Evolutionary conservation across 495 filamentous ascomycete species (phyloP), one percentile per base, ranked within the genome.

Genomic region (Penicillium simplicissimum): DNA sequence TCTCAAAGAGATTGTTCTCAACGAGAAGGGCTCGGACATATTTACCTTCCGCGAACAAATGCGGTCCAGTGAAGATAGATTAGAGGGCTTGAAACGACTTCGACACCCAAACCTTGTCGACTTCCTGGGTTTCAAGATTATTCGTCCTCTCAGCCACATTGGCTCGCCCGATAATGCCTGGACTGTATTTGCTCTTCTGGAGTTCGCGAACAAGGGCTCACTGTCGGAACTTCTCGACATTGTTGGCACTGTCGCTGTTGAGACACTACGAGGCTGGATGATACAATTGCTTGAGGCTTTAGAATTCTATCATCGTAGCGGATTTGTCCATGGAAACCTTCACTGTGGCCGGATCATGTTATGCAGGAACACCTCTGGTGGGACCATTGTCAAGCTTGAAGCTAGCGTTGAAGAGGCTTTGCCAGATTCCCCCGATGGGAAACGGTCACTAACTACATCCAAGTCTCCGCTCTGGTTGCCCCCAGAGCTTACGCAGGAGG

Each of bases 221-320:
- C 76, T 98, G 2, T 83, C 87, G 4, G 92, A 97, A 53, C 78
- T 95, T 15, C 80, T 98, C 52, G 89, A 91, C 38, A 82, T 93
- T 52, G 85, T 90, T 33, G 90, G 87, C 34, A 82, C 82, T n/a
- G 74, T 96, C 43, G 84, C 87, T 33, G 81, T 88, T 37, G 84
- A 84, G 61, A 90, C 87, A 64, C 85, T 90, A 38, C 87, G 92
- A 49, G 84, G 90, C 53, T 97, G 92, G 90, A 92, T 90, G 45
- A 88, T 91, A 49, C 90, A 94, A 64, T 79, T 98, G n/a, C 86
- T 98, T 28, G 91, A 97, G 72, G 95, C 87, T 0, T 80, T 98
- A 33, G 91, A 93, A 49, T 94, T 88, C 70, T 84, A 94, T 56
- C 94, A 97, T 70, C 86, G 85, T 55, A 86, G 90, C 67, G 92